These are phyloP conservation scores for Massariosphaeria phaeospora DNA, from an alignment of 495 filamentous ascomycete species.

Conservation along the genomic window DNA sequence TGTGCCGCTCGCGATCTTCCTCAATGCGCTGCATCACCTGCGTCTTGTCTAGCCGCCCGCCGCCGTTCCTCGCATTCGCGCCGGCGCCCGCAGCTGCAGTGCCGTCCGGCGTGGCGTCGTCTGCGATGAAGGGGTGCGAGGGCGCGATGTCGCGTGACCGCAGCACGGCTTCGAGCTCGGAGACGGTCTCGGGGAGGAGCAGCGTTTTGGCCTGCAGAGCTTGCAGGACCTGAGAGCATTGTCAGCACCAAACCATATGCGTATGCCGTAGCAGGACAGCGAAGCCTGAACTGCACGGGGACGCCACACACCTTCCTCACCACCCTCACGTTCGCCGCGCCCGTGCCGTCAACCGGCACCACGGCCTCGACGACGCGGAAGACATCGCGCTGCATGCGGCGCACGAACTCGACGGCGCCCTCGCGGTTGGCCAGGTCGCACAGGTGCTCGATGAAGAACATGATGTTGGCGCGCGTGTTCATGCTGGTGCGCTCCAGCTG, in stretches of 20 bases:
- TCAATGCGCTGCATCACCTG: slow-evolving; percentile 94
- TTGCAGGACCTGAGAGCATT: slow-evolving; percentile 54
- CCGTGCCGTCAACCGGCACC: slow-evolving; percentile 79
- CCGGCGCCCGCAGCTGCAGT: slow-evolving; percentile 37
- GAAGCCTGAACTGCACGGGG: too few species aligned
- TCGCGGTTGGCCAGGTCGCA: slow-evolving; percentile 79
- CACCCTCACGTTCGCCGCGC: slow-evolving; percentile 90
- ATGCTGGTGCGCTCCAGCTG: slow-evolving; percentile 88
- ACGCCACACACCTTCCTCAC: slow-evolving; percentile 59
- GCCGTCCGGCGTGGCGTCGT: not conserved
- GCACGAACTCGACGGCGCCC: slow-evolving; percentile 68
- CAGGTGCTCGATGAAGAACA: slow-evolving; percentile 97
- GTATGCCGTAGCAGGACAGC: not conserved
- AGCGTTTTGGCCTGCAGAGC: slow-evolving; percentile 63
- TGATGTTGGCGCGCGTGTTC: slow-evolving; percentile 96
- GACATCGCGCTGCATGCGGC: slow-evolving; percentile 93
- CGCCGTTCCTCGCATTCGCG: slow-evolving; percentile 27
- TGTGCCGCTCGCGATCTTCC: slow-evolving; percentile 92
- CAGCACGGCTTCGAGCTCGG: slow-evolving; percentile 73
- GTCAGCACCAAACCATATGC: slow-evolving; percentile 15
- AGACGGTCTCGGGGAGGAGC: slow-evolving; percentile 60
- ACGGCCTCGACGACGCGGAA: slow-evolving; percentile 82
- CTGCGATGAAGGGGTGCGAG: slow-evolving; percentile 3
- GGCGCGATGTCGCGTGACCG: slow-evolving; percentile 59
- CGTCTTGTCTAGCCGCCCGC: slow-evolving; percentile 62